Evolutionary conservation across 208 protist species (phyloP), one percentile per base, ranked within the genome.

Genomic region (Paratrypanosoma confusum): DNA sequence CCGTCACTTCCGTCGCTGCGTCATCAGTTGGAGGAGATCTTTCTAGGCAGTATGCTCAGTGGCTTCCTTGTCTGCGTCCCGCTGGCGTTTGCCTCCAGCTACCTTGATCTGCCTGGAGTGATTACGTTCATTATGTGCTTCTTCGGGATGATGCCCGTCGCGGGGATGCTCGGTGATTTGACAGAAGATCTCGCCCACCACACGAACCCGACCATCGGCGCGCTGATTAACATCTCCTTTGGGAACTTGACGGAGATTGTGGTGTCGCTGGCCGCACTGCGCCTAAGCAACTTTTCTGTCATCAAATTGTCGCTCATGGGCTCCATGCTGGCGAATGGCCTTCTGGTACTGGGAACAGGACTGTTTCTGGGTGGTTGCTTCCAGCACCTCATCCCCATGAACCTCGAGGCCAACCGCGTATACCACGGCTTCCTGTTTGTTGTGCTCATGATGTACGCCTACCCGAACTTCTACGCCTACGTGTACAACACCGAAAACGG

Each of bases 221-320:
- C 51, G 5, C 29, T 69, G 8, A 13, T 69, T 6, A 69, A 69
- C 52, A 47, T 51, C 14, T 61, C 61, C 7, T 69, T 69, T 38
- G 61, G 61, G 11, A 34, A 34, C 29, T 14, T 34, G 11, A 34
- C 29, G 11, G 29, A 34, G 29, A 16, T 51, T 20, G 39, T 16
- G 11, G 32, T 41, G 7, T 27, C 16, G 10, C 16, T 51, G 8
- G n/a, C 39, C 23, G n/a, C 41, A 7, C 27, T 51, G 28, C 29
- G 29, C 29, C n/a, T 34, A n/a, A 34, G n/a, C 11, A 10, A 34
- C 11, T 34, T 14, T n/a, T 10, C 10, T n/a, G 11, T 34, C 11
- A 34, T 34, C 29, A 10, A 34, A n/a, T 14, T 34, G 29, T 14
- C 29, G 11, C 10, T 34, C 11, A 14, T 34, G 29, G 29, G 29